phyloP scores from a whole-genome alignment of 2,329 filamentous ascomycete genomes.

The Alternaria ethzedia region DNA sequence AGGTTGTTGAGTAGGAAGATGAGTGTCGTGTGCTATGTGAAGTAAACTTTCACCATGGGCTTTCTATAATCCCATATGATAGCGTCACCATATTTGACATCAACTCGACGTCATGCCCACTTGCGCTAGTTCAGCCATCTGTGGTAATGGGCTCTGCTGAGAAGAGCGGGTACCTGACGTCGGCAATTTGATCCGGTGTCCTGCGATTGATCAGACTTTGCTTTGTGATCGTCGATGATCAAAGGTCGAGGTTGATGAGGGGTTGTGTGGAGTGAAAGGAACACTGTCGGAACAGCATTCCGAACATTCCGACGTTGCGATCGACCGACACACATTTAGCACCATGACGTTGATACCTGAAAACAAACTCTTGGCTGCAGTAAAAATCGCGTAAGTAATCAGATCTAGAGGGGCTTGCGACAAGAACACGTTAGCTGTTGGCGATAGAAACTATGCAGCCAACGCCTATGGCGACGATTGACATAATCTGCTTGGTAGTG shows the following conservation, averaged over 20 bases:
- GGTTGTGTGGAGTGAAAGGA: neutral
- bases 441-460: neutral
- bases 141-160: neutral
- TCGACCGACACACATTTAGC: neutral
- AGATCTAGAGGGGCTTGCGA: neutral
- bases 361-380: neutral
- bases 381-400: too few species aligned
- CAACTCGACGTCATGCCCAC: constrained; percentile 17
- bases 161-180: constrained; percentile 5
- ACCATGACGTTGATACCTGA: neutral
- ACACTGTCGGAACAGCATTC: neutral
- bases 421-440: neutral
- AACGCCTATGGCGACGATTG: neutral
- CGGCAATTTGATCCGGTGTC: neutral
- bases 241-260: neutral
- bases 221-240: constrained; percentile 2
- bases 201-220: neutral
- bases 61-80: constrained; percentile 3
- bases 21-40: neutral
- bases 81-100: constrained; percentile 23
- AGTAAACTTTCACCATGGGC: neutral
- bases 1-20: neutral
- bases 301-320: neutral
- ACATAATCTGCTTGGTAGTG: neutral
- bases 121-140: neutral